These are phyloP conservation scores for Capsicum baccatum DNA, from an alignment of 257 asterid species.

Conservation along the genomic window DNA sequence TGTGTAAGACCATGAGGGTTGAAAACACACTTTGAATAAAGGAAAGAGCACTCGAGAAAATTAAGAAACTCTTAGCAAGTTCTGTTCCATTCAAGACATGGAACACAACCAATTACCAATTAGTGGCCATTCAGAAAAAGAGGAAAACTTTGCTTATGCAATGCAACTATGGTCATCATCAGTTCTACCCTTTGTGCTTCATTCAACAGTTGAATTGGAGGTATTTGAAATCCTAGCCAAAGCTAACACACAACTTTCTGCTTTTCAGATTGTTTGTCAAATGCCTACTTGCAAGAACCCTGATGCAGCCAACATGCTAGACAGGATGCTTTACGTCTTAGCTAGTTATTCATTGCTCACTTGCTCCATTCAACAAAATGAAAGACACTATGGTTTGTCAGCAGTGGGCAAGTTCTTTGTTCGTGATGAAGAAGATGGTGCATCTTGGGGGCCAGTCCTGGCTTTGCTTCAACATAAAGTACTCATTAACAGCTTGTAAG, in stretches of 20 bases:
- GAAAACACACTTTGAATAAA: too few relatives aligned
- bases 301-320: slow-evolving; percentile 36
- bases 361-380: slow-evolving; percentile 11
- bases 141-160: slow-evolving; percentile 31
- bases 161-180: slow-evolving; percentile 31
- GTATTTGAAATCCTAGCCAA: slow-evolving; percentile 44
- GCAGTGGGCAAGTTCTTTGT: slow-evolving; percentile 39
- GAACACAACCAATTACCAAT: too few relatives aligned
- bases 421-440: slow-evolving; percentile 34
- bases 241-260: slow-evolving; percentile 32
- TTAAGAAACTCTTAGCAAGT: too few relatives aligned
- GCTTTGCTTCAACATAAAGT: slow-evolving; percentile 34
- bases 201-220: slow-evolving; percentile 37
- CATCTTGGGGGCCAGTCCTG: slow-evolving; percentile 29
- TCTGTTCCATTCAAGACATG: too few relatives aligned
- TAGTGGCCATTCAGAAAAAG: slow-evolving; percentile 24
- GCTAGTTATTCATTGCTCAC: slow-evolving; percentile 42
- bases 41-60: too few relatives aligned
- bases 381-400: slow-evolving; percentile 19
- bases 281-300: slow-evolving; percentile 29
- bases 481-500: slow-evolving; percentile 28
- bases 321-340: slow-evolving; percentile 45
- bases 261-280: slow-evolving; percentile 38
- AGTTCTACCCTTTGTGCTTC: slow-evolving; percentile 39
- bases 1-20: too few relatives aligned